Evolutionary conservation across 805 yeast genomes (phyloP).

Genomic region (Candida tallmaniae): DNA sequence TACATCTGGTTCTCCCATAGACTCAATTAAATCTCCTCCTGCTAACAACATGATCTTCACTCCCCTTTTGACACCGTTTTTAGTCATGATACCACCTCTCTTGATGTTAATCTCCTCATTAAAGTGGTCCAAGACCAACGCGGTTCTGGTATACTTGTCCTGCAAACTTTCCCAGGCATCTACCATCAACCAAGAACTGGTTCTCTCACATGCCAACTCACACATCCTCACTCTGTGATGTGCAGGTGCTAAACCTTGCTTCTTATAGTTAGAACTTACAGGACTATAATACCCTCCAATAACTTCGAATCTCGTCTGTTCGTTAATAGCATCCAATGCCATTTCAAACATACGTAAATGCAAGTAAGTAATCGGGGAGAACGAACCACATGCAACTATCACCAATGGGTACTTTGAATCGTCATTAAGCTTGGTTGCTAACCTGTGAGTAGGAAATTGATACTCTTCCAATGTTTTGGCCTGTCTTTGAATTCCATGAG

Average conservation of each 20-base stretch:
- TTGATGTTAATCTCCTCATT: constrained; percentile 91
- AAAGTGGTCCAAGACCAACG: constrained; percentile 92
- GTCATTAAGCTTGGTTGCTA: constrained; percentile 65
- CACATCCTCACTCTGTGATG: constrained; percentile 95
- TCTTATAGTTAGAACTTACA: constrained; percentile 86
- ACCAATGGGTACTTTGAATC: constrained; percentile 83
- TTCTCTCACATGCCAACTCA: constrained; percentile 95
- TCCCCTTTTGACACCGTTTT: constrained; percentile 59
- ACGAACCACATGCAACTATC: constrained; percentile 95
- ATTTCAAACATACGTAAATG: constrained; percentile 97
- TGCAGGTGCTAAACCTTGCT: constrained; percentile 87
- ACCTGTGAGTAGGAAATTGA: constrained; percentile 81
- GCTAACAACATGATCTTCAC: constrained; percentile 94
- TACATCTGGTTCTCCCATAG: constrained; percentile 99
- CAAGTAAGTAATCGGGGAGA: constrained; percentile 90
- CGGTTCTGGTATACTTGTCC: constrained; percentile 87
- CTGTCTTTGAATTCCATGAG: constrained; percentile 88
- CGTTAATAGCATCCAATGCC: constrained; percentile 92
- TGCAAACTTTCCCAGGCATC: constrained; percentile 99
- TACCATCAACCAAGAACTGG: constrained; percentile 97
- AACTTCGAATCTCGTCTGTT: constrained; percentile 90
- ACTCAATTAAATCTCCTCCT: constrained; percentile 95
- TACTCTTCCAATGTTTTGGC: constrained; percentile 67
- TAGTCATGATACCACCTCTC: constrained; percentile 73
- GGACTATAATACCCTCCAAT: constrained; percentile 97